These are phyloP conservation scores for Penicillium rolfsii DNA, from an alignment of 2,329 filamentous ascomycete species.

Conservation along the genomic window DNA sequence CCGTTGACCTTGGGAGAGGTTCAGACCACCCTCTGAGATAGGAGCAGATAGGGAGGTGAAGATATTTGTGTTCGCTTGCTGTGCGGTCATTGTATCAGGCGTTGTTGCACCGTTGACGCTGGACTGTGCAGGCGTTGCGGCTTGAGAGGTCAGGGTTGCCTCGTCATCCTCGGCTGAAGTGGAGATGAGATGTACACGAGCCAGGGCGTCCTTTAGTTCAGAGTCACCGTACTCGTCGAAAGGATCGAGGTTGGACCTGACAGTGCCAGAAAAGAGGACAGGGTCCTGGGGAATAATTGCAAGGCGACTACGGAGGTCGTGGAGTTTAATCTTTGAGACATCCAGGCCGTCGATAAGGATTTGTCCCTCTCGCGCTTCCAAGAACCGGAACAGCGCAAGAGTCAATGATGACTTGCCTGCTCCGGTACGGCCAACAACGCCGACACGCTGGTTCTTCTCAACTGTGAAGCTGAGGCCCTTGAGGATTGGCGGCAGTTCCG, in stretches of 20 bases:
- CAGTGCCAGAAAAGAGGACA: conserved; percentile 77
- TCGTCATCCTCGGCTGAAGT: conserved; percentile 60
- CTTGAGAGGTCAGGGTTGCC: conserved; percentile 68
- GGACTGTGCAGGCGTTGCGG: conserved; percentile 63
- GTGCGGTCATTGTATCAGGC: conserved; percentile 27
- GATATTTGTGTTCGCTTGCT: conserved; percentile 64
- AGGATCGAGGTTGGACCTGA: conserved; percentile 76
- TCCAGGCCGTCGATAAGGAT: conserved; percentile 39
- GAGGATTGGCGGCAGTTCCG: conserved; percentile 60
- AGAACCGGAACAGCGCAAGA: conserved; percentile 37
- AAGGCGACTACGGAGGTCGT: conserved; percentile 71
- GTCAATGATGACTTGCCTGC: conserved; percentile 41
- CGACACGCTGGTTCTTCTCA: conserved; percentile 34
- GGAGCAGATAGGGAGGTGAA: conserved; percentile 66
- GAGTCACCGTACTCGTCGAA: conserved; percentile 71
- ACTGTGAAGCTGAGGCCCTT: conserved; percentile 32
- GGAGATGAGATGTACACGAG: conserved; percentile 65
- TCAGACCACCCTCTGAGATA: conserved; percentile 73
- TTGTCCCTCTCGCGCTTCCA: conserved; percentile 31
- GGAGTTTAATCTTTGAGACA: conserved; percentile 53
- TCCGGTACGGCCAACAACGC: conserved; percentile 41
- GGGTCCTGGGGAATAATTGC: conserved; percentile 85
- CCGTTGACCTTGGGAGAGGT: conserved; percentile 47
- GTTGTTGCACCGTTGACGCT: conserved; percentile 26
- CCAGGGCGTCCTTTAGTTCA: conserved; percentile 70